Evolutionary conservation across 495 filamentous ascomycete species (phyloP).

Genomic region (Parathielavia hyrcaniae): DNA sequence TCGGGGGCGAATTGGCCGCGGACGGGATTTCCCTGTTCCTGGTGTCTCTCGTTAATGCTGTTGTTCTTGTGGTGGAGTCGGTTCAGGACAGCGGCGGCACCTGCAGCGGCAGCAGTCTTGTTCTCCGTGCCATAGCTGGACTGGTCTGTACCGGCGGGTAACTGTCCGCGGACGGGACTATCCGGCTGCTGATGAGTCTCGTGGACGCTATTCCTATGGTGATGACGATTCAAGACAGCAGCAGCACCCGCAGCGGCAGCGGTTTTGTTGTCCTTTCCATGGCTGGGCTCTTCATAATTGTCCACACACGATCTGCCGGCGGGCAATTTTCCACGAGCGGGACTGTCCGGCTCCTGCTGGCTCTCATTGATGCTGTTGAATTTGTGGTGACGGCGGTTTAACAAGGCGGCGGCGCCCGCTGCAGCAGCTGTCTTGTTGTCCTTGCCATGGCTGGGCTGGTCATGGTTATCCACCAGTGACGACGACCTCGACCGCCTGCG

Average conservation of each 20-base stretch:
- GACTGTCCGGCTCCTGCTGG: conserved; percentile 7
- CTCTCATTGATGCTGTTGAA: conserved; percentile 15
- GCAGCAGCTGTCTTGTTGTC: conserved; percentile 29
- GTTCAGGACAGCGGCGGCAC: conserved; percentile 22
- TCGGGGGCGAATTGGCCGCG: background rate
- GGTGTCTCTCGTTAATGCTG: conserved; percentile 12
- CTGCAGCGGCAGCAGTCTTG: conserved; percentile 27
- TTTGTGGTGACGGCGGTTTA: conserved; percentile 23
- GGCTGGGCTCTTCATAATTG: conserved; percentile 1
- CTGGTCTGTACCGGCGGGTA: background rate
- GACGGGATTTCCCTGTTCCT: conserved; percentile 9
- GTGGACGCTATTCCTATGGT: conserved; percentile 18
- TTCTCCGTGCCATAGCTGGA: conserved; percentile 23
- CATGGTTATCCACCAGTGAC: background rate
- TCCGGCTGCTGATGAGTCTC: conserved; percentile 15
- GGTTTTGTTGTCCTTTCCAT: conserved; percentile 28
- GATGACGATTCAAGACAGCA: conserved; percentile 20
- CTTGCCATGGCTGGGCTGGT: conserved; percentile 16
- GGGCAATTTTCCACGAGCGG: background rate
- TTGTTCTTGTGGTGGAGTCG: conserved; percentile 20
- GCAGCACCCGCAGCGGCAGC: conserved; percentile 26
- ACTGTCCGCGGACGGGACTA: background rate
- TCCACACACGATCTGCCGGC: background rate
- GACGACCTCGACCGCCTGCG: background rate
- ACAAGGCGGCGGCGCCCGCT: conserved; percentile 23